Evolutionary conservation across 2,329 filamentous ascomycete species (phyloP), one percentile per base, ranked within the genome.

Genomic region (Colletotrichum sp.): DNA sequence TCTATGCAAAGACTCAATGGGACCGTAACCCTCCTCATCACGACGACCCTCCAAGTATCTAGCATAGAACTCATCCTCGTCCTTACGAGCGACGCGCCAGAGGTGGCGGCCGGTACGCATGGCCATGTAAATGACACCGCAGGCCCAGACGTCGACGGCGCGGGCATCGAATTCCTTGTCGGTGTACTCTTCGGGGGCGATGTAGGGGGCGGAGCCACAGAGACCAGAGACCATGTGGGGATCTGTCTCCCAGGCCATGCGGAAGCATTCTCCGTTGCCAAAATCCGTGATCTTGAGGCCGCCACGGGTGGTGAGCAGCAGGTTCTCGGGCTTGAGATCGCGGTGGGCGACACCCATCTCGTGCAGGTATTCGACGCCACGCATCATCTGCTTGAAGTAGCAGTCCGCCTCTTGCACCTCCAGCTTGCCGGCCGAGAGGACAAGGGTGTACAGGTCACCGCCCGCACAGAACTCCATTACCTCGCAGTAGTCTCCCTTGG

Each of bases 401-500:
- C 97, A 99, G 84, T 99, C 97, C 76, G 97, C 96, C 86, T 99
- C 97, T 77, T 92, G 89, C 34, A 98, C 95, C 84, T 97, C 96
- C 24, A 99, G 92, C 85, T 98, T 98, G 75, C 95, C 95, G 49
- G 96, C 95, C 8, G 97, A 93, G 34, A 99, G 92, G 24, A 99
- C 94, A 7, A 99, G 90, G 0, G 96, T 98, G 85, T 99, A 99
- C 28, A 99, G 89, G 83, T 99, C 97, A 75, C 97, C 97, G 77
- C 97, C 97, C 49, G 96, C 96, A 84, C 97, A 99, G 83, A 97
- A 99, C 86, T 99, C 97, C 97, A 99, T 99, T 69, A 99, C 97
- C 85, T 99, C 97, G 85, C 97, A 99, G 85, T 97, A 99, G 83
- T 98, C 96, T 76, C 97, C 97, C 87, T 99, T 99, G 80, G 96